Percentiles rank a stretch among this genome's conserved stretches.
Conservation (phyloP, 1,284 basidiomycete genomes). For the Exobasidium cylindrosporum region DNA sequence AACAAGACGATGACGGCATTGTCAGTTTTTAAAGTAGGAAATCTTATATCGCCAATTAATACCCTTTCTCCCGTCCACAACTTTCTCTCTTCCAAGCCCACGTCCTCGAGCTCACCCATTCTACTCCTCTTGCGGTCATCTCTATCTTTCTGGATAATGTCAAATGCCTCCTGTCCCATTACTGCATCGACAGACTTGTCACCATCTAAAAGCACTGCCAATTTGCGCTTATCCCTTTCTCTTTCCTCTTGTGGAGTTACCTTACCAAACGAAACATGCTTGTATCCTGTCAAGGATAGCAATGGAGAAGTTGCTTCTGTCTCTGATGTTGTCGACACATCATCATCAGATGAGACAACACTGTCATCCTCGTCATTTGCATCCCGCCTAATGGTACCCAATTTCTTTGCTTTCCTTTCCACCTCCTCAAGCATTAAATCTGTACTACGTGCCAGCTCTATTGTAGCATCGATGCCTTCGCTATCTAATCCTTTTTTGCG, state of each 20-base stretch:
- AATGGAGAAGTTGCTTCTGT: background rate
- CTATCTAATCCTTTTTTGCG: background rate
- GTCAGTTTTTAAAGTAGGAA: background rate
- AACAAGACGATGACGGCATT: background rate
- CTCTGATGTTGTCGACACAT: background rate
- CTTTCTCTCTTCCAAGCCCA: background rate
- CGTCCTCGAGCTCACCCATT: background rate
- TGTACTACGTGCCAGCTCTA: background rate
- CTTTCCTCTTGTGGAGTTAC: background rate
- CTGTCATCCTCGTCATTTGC: background rate
- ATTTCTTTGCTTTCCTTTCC: background rate
- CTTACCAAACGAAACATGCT: background rate
- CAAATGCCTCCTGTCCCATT: background rate
- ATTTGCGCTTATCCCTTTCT: background rate
- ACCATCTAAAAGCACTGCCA: background rate
- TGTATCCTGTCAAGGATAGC: background rate
- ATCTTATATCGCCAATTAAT: background rate
- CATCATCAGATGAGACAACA: too few species aligned
- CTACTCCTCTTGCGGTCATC: background rate
- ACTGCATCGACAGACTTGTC: background rate
- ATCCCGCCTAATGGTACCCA: background rate
- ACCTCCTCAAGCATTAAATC: background rate
- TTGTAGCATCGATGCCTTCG: background rate
- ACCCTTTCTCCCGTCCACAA: background rate
- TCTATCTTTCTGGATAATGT: background rate